phyloP scores from a whole-genome alignment of 176 grass and related monocot genomes.

The Cenchrus americanus region DNA sequence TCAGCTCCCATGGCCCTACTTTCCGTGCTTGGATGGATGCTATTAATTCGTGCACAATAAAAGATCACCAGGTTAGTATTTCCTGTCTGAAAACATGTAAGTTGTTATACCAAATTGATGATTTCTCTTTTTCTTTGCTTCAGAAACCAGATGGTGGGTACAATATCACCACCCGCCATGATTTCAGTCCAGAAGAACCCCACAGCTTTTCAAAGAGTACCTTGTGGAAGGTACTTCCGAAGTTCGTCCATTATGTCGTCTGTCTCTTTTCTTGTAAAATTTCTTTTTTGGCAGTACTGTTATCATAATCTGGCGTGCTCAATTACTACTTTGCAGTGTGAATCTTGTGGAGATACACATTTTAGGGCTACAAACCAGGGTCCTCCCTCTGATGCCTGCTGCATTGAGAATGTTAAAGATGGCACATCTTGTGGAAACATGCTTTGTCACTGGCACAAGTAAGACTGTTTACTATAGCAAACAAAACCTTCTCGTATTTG shows the following conservation, averaged over 20 bases:
- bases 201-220: constrained; percentile 25
- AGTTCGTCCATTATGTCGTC: not conserved
- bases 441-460: constrained; percentile 77
- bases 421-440: constrained; percentile 50
- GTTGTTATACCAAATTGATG: constrained; percentile 6
- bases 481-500: not conserved
- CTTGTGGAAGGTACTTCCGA: constrained; percentile 61
- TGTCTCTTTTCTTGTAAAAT: not conserved
- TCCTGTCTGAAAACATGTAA: constrained; percentile 29
- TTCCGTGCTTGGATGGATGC: constrained; percentile 75
- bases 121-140: constrained; percentile 34
- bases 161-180: constrained; percentile 68
- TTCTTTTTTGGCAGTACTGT: not conserved
- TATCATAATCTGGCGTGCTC: constrained; percentile 32
- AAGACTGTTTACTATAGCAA: constrained; percentile 35
- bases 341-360: constrained; percentile 52
- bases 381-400: constrained; percentile 62
- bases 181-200: constrained; percentile 51
- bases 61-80: constrained; percentile 60
- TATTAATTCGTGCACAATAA: constrained; percentile 53
- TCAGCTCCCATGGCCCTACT: constrained; percentile 54
- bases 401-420: constrained; percentile 50
- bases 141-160: constrained; percentile 74
- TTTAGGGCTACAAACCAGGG: constrained; percentile 36
- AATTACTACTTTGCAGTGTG: constrained; percentile 58